Base-by-base conservation (phyloP, 225 moss, liverwort and hornwort species). In the Physcomitrellopsis africana region DNA sequence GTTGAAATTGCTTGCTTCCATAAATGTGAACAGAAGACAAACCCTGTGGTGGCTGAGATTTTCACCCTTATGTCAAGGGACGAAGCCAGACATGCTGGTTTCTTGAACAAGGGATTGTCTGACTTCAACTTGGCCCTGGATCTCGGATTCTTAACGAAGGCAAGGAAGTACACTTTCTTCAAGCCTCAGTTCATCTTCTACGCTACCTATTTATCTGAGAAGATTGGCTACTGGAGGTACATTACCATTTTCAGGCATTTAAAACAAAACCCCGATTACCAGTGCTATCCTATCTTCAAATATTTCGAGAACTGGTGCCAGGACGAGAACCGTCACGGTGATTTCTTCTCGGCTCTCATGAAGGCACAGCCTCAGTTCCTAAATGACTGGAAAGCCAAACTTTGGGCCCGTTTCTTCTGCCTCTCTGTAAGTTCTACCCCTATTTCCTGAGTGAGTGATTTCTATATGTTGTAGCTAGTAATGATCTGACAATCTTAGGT, bases 261-360 rank as follows among this genome's bases (percentile, higher is more conserved):
- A 84, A 92, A 91, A 89, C 89, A 91, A 43, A 95, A 99, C 67
- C 99, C 99, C 5, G 95, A 99, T 37, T 99, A 72, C 69, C 93
- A 99, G 44, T 93, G 91, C 67, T 99, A 99, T 60, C 99, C 99
- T 8, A 99, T 99, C 75, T 99, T 99, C 81, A 92, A 99, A 77
- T 95, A 93, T 55, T 99, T 99, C n/a, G 99, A 99, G 87, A 99
- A 99, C 79, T 99, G 99, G 99, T 99, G 99, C 84, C 99, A 99
- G 72, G 99, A 99, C 46, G 99, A 99, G 85, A 99, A 95, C 70
- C 93, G 99, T 27, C 99, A 99, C 48, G 99, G 99, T 18, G 99
- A 99, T 49, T 99, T 99, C 83, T 99, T 99, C 84, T 99, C 99
- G 1, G 99, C 99, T 19, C 83, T 99, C 26, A 73, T 99, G 90